Evolutionary conservation across 2,329 filamentous ascomycete species (phyloP), one percentile per base, ranked within the genome.

Genomic region (Aspergillus sp.): DNA sequence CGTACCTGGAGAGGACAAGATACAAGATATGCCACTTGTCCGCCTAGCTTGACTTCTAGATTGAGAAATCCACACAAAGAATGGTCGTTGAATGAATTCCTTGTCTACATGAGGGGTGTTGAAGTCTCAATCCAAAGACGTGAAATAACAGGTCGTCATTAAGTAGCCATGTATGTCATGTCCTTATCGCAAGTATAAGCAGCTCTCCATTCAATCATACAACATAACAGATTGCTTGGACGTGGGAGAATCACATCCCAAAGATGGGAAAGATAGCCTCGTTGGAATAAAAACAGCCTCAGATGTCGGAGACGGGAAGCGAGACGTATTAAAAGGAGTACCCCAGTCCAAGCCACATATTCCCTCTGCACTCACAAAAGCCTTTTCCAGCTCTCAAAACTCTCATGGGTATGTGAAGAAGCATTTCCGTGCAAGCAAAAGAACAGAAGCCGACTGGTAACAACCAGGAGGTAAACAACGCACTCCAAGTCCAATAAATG

Each of bases 371-470:
- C 46, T 51, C 49, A 51, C 45, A 60, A 54, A 55, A 47, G 42
- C 35, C 48, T 44, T 55, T 45, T 52, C 54, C 58, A 51, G 52
- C 56, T 55, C 50, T 60, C 57, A 62, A 60, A 65, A 65, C 58
- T 60, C 54, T 60, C 54, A 63, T 59, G 62, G 61, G 61, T 63
- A 65, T 65, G 62, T 61, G 49, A 55, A 57, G 56, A 50, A 51
- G 61, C 53, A 57, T 55, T 52, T 49, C 55, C 54, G 57, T 52
- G 56, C 53, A 57, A 57, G 51, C 16, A 36, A 36, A 36, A 36
- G 14, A 36, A 36, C 14, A 62, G 51, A 56, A 53, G 53, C 50
- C 45, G 50, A 56, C 54, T 51, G 50, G 53, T 52, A 60, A 53
- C 35, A 55, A 56, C 56, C 52, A 62, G 59, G 46, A 60, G 55